phyloP scores from a whole-genome alignment of 108 stramenopile genomes.

The Nannochloropsis gaditana region DNA sequence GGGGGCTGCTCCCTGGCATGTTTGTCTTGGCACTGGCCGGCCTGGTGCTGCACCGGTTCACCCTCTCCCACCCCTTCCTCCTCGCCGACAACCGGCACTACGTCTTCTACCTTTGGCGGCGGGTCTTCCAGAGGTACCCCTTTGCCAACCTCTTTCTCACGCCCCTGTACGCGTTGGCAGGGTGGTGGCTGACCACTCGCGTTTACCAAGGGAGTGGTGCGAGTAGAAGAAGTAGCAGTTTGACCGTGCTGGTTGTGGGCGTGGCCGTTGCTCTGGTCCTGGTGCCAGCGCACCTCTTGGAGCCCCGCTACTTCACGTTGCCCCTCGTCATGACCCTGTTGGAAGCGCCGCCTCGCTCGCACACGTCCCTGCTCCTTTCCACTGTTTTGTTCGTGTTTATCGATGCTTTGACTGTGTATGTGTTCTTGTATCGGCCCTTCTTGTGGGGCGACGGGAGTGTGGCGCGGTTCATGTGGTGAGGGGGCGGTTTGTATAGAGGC shows the following conservation, averaged over 20 bases:
- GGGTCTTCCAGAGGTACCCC: slow-evolving; percentile 19
- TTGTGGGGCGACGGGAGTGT: slow-evolving; percentile 23
- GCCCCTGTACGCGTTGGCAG: slow-evolving; percentile 29
- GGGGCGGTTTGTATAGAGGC: neutral
- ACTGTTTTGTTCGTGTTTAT: slow-evolving; percentile 1
- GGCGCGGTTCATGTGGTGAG: slow-evolving; percentile 44
- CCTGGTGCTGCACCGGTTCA: slow-evolving; percentile 23
- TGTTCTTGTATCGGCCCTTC: slow-evolving; percentile 32
- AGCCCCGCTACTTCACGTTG: slow-evolving; percentile 35
- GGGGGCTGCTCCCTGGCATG: neutral
- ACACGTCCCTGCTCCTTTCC: slow-evolving; percentile 6
- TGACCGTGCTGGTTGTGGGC: slow-evolving; percentile 26
- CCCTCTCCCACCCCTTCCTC: slow-evolving; percentile 33
- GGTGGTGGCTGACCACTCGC: slow-evolving; percentile 27
- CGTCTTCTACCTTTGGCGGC: slow-evolving; percentile 41
- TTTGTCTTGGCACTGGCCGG: slow-evolving; percentile 18
- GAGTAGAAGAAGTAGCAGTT: neutral
- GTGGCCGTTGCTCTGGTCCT: slow-evolving; percentile 35
- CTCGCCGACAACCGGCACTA: slow-evolving; percentile 42
- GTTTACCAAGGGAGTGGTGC: slow-evolving; percentile 21
- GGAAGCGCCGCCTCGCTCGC: slow-evolving; percentile 21
- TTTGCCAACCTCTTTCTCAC: slow-evolving; percentile 21
- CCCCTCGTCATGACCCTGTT: slow-evolving; percentile 33
- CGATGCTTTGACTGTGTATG: slow-evolving; percentile 22
- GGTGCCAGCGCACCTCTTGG: slow-evolving; percentile 37